Percentiles rank a stretch among this genome's conserved stretches.
These are phyloP conservation scores for Chytridium lagenaria DNA, from an alignment of 371 early-diverging fungal species.

Conservation along the genomic window DNA sequence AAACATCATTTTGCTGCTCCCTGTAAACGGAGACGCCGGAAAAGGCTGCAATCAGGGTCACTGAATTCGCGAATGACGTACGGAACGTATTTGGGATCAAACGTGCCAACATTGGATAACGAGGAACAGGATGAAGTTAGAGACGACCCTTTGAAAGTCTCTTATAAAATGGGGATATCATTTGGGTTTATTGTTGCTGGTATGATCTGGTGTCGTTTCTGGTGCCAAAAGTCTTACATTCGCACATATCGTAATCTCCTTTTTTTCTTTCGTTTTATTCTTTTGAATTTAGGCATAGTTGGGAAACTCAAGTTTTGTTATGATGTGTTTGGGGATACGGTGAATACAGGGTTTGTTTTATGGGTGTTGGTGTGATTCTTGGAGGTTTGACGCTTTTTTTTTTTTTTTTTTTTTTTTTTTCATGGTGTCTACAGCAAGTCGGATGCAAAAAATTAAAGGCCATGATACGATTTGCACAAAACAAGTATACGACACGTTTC, in stretches of 20 bases:
- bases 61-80: not conserved
- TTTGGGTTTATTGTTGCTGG: not conserved
- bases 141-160: not conserved
- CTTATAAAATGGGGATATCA: not conserved
- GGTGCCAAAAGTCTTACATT: too few relatives aligned
- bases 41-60: not conserved
- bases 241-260: too few relatives aligned
- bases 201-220: not conserved
- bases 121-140: not conserved
- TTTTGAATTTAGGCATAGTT: not conserved
- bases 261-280: too few relatives aligned
- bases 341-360: not conserved
- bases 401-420: too few relatives aligned
- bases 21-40: not conserved
- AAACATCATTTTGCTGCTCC: not conserved
- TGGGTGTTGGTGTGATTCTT: too few relatives aligned
- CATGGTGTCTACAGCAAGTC: slow-evolving; percentile 18
- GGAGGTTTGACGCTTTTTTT: not conserved
- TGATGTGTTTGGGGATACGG: slow-evolving; percentile 19
- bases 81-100: not conserved
- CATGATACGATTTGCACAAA: slow-evolving; percentile 7
- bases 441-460: not conserved
- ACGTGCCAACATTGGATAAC: not conserved
- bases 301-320: slow-evolving; percentile 13
- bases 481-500: not conserved